Percentiles rank a stretch among this genome's conserved stretches.
These are phyloP conservation scores for Vinca minor DNA, from an alignment of 257 asterid species.

Conservation along the genomic window DNA sequence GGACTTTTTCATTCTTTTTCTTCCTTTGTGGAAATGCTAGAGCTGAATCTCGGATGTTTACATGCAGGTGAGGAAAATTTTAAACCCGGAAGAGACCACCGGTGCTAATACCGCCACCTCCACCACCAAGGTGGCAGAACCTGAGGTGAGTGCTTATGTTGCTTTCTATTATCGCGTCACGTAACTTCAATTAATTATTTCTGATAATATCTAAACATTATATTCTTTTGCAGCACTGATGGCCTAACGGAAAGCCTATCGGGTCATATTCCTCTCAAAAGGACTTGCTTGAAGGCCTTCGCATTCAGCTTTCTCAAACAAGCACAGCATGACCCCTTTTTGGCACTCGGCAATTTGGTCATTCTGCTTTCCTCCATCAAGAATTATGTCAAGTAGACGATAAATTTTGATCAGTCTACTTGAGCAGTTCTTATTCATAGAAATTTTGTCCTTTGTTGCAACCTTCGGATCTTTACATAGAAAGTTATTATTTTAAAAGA, in stretches of 20 bases:
- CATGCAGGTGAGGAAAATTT: conserved; percentile 59
- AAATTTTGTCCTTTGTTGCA: conserved; percentile 5
- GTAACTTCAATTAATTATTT: background rate
- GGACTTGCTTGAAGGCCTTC: conserved; percentile 6
- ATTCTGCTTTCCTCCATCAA: conserved; percentile 5
- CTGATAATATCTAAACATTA: background rate
- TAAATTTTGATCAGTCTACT: conserved; percentile 10
- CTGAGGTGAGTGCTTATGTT: conserved; percentile 35
- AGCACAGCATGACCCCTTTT: conserved; percentile 12
- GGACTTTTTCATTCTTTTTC: too few species aligned
- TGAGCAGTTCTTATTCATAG: conserved; percentile 6
- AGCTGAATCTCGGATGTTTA: background rate
- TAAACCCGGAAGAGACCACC: conserved; percentile 45
- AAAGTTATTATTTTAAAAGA: background rate
- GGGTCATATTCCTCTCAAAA: conserved; percentile 6
- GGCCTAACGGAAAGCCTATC: background rate
- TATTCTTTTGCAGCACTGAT: conserved; percentile 14
- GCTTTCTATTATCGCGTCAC: background rate
- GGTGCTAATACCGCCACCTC: background rate
- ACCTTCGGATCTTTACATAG: conserved; percentile 6
- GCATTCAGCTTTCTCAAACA: conserved; percentile 1
- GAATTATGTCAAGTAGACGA: conserved; percentile 6
- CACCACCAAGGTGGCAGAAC: conserved; percentile 28
- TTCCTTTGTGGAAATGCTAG: background rate
- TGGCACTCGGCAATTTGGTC: background rate